Evolutionary conservation across 257 asterid genomes (phyloP), one percentile per base, ranked within the genome.

Genomic region (Scutellaria minor): DNA sequence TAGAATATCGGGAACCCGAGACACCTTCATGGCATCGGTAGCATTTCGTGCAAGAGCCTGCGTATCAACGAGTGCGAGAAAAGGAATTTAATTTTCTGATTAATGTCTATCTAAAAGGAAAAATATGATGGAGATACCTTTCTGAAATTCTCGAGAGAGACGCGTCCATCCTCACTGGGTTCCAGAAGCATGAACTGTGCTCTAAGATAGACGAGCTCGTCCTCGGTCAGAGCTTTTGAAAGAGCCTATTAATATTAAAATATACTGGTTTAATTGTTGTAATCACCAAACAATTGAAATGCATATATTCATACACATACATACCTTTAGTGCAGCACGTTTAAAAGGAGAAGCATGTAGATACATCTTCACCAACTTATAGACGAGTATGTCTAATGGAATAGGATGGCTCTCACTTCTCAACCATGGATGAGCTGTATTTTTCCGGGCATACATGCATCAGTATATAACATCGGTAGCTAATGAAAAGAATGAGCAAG

Each of bases 391-490:
- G 83, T 93, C 98, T 66, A 93, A 76, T n/a, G 98, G 97, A 81
- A 93, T 77, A 39, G 92, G 95, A 84, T 87, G 87, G 83, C 77
- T 89, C 83, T 89, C 96, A 67, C 90, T 88, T 76, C 92, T 85
- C 83, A 93, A 69, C 98, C 98, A 93, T 64, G 98, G 98, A 82
- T 93, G 98, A 42, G 90, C 98, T 93, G 96, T 66, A 76, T 63
- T 65, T 66, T 51, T 54, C 67, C 48, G 67, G 58, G 64, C 46
- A 22, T 27, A 68, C 47, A 64, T 7, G 2, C 37, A 15, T 58
- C 75, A 79, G 74, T 45, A 73, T 9, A 60, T 31, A 58, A 13
- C 45, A 50, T 51, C 9, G 39, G 37, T 37, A 71, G 42, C 24
- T 7, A 14, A 71, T 60, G 20, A 18, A 57, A n/a, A 52, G 18